These are phyloP conservation scores for Choanephora cucurbitarum DNA, from an alignment of 371 early-diverging fungal species.

Conservation along the genomic window DNA sequence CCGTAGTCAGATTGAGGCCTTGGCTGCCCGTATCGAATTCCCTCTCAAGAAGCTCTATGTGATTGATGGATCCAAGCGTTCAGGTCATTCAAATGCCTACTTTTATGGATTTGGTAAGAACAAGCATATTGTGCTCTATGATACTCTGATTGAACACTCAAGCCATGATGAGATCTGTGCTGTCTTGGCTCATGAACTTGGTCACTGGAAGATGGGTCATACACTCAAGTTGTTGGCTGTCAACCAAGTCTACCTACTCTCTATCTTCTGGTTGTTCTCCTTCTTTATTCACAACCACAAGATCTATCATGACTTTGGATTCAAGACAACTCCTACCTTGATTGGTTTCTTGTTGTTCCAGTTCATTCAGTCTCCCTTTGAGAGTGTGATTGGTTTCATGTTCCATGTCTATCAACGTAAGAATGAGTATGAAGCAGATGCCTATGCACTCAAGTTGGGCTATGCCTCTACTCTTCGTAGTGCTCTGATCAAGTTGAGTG, in stretches of 20 bases:
- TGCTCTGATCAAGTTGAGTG: constrained; percentile 89
- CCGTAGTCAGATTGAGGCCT: constrained; percentile 78
- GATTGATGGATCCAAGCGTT: constrained; percentile 95
- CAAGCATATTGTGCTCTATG: constrained; percentile 97
- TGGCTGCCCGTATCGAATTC: constrained; percentile 88
- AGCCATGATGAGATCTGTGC: constrained; percentile 89
- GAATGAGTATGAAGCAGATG: constrained; percentile 97
- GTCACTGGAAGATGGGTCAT: constrained; percentile 96
- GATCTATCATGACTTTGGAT: constrained; percentile 88
- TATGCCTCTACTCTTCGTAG: constrained; percentile 76
- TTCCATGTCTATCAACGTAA: constrained; percentile 83
- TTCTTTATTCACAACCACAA: constrained; percentile 67
- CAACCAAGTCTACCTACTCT: constrained; percentile 77
- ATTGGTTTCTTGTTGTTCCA: constrained; percentile 91
- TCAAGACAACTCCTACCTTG: constrained; percentile 73
- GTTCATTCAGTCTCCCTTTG: constrained; percentile 79
- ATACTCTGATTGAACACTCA: constrained; percentile 91
- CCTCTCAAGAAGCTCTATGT: constrained; percentile 95
- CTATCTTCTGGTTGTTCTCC: constrained; percentile 86
- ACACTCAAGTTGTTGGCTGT: constrained; percentile 73
- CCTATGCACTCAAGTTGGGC: constrained; percentile 89
- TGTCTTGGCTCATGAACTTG: constrained; percentile 96
- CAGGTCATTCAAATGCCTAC: constrained; percentile 97
- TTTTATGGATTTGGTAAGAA: constrained; percentile 96
- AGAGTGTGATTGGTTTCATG: constrained; percentile 73